These are phyloP conservation scores for Penicillium aurantiogriseum DNA, from an alignment of 2,329 filamentous ascomycete genomes.

Conservation along the genomic window DNA sequence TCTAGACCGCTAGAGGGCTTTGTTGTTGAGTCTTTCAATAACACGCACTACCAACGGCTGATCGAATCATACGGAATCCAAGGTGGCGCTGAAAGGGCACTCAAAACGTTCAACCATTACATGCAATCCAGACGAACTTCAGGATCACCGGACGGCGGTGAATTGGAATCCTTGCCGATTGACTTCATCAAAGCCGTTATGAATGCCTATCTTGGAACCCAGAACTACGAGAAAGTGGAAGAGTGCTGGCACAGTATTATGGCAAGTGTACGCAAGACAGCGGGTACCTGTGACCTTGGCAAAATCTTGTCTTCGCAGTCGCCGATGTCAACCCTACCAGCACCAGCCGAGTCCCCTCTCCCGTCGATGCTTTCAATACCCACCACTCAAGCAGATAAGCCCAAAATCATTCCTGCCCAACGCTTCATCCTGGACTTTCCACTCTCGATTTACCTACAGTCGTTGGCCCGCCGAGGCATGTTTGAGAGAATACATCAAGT, in stretches of 20 bases:
- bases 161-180: slow-evolving; percentile 47
- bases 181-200: slow-evolving; percentile 66
- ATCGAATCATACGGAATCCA: slow-evolving; percentile 55
- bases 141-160: slow-evolving; percentile 9
- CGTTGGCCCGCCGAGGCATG: slow-evolving; percentile 54
- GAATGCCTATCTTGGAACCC: slow-evolving; percentile 59
- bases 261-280: slow-evolving; percentile 50
- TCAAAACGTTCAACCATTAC: slow-evolving; percentile 58
- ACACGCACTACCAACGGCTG: slow-evolving; percentile 55
- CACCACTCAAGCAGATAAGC: neutral
- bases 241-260: slow-evolving; percentile 66
- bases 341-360: neutral
- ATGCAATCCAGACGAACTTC: slow-evolving; percentile 18
- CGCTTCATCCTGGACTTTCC: slow-evolving; percentile 51
- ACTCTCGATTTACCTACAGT: slow-evolving; percentile 53
- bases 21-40: slow-evolving; percentile 45
- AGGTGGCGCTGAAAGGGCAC: slow-evolving; percentile 49
- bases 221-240: slow-evolving; percentile 60
- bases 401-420: slow-evolving; percentile 38
- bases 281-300: slow-evolving; percentile 34
- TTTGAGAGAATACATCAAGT: slow-evolving; percentile 52
- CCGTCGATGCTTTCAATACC: neutral
- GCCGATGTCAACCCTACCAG: neutral
- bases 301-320: slow-evolving; percentile 7
- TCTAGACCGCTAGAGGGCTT: slow-evolving; percentile 30